Evolutionary conservation across 441 rosid genomes (phyloP).

Genomic region (Adansonia grandidieri): DNA sequence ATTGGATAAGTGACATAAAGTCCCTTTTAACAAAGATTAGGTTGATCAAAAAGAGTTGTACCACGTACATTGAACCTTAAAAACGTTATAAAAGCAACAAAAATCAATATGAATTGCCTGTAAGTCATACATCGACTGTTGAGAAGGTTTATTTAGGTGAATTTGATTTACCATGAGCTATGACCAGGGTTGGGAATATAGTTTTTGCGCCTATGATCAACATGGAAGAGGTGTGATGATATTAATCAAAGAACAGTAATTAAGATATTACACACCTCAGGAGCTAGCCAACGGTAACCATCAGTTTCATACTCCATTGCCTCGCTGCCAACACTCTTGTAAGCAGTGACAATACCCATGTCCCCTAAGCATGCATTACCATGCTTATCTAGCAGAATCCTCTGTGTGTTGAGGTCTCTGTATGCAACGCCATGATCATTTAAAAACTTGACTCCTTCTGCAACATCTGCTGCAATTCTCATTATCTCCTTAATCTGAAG

Average conservation of each 20-base stretch:
- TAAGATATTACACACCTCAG: conserved; percentile 68
- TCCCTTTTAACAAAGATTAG: conserved; percentile 36
- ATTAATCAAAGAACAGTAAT: conserved; percentile 10
- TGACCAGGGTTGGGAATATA: not conserved
- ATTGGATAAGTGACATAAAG: not conserved
- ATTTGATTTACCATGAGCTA: not conserved
- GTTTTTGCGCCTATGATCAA: not conserved
- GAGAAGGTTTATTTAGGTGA: conserved; percentile 9
- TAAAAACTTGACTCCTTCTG: conserved; percentile 82
- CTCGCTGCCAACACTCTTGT: conserved; percentile 73
- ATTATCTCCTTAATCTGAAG: conserved; percentile 72
- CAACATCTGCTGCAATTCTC: conserved; percentile 71
- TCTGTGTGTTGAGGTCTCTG: conserved; percentile 77
- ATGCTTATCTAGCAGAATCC: conserved; percentile 76
- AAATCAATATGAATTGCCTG: conserved; percentile 4
- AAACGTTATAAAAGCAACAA: conserved; percentile 4
- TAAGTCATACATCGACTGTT: conserved; percentile 10
- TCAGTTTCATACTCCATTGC: conserved; percentile 92
- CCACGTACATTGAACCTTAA: conserved; percentile 38
- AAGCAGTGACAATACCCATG: conserved; percentile 84
- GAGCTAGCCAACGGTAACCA: conserved; percentile 97
- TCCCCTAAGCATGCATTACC: conserved; percentile 90
- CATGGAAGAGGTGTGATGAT: not conserved
- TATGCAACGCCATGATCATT: conserved; percentile 84
- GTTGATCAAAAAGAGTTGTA: conserved; percentile 31